These are phyloP conservation scores for Leccinum olivaceoglutinosum DNA, from an alignment of 1,284 basidiomycete genomes.

Conservation along the genomic window DNA sequence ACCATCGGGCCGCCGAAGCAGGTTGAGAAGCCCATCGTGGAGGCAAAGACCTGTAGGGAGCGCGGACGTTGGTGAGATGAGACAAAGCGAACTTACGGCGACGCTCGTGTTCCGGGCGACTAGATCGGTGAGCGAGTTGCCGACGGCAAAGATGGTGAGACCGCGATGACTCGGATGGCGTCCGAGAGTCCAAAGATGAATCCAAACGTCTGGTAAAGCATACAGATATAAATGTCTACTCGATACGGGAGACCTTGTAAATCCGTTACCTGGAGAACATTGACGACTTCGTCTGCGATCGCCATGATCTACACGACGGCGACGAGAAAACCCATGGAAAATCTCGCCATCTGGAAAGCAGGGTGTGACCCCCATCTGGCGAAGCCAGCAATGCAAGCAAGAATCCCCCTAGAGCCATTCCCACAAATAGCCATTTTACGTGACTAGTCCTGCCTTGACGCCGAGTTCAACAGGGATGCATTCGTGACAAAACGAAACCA, in stretches of 20 bases:
- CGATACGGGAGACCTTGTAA: not conserved
- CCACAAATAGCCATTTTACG: conserved; percentile 52
- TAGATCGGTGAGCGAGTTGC: conserved; percentile 93
- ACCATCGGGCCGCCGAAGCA: conserved; percentile 96
- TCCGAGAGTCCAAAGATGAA: conserved; percentile 94
- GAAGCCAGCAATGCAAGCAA: conserved; percentile 51
- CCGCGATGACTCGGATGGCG: conserved; percentile 76
- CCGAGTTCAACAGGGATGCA: conserved; percentile 5
- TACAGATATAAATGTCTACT: conserved; percentile 10
- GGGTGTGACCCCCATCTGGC: conserved; percentile 57
- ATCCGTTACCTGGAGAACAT: conserved; percentile 68
- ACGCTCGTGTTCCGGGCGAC: conserved; percentile 90
- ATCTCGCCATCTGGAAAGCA: conserved; percentile 65
- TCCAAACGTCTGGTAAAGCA: conserved; percentile 69
- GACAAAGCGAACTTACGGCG: conserved; percentile 48
- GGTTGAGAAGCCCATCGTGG: conserved; percentile 88
- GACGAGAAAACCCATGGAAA: conserved; percentile 84
- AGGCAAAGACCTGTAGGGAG: conserved; percentile 60
- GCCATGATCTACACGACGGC: conserved; percentile 94
- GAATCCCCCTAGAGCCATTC: conserved; percentile 50
- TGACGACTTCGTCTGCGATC: conserved; percentile 91
- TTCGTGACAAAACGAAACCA: conserved; percentile 1
- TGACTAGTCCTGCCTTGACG: conserved; percentile 50
- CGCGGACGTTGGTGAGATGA: not conserved
- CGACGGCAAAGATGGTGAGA: conserved; percentile 92